Conservation (phyloP, 163 green algal genomes). For the Volvox carteri region DNA sequence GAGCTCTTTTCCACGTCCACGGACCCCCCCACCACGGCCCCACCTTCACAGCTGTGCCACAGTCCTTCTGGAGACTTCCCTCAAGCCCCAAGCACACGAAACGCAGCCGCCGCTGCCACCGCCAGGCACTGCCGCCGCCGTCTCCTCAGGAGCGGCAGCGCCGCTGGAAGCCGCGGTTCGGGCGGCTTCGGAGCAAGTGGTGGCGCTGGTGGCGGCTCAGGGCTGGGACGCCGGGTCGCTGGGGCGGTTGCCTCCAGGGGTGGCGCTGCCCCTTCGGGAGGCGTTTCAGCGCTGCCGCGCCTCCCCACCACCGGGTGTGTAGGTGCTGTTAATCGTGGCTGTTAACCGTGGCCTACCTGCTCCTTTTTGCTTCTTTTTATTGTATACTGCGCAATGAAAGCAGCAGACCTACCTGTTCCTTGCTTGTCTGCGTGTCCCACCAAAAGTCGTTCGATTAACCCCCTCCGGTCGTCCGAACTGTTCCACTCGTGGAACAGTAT, state of each 20-base stretch:
- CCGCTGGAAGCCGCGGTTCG: conserved; percentile 35
- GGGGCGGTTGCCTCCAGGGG: conserved; percentile 79
- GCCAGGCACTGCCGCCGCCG: background rate
- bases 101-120: too few species aligned
- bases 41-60: conserved; percentile 3
- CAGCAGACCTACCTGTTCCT: too few species aligned
- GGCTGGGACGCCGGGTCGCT: conserved; percentile 81
- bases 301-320: conserved; percentile 73
- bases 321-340: too few species aligned
- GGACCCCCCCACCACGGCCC: too few species aligned
- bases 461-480: too few species aligned
- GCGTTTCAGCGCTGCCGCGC: conserved; percentile 76
- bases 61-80: background rate
- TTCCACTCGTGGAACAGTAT: too few species aligned
- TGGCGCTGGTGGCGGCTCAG: conserved; percentile 66
- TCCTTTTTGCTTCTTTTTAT: too few species aligned
- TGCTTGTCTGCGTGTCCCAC: too few species aligned
- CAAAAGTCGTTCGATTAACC: too few species aligned
- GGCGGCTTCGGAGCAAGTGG: conserved; percentile 8
- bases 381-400: too few species aligned
- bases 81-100: background rate
- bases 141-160: background rate
- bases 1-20: too few species aligned
- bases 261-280: conserved; percentile 85
- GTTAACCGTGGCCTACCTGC: too few species aligned